Evolutionary conservation across 805 yeast genomes (phyloP).

Genomic region (Wickerhamiella lipophila): DNA sequence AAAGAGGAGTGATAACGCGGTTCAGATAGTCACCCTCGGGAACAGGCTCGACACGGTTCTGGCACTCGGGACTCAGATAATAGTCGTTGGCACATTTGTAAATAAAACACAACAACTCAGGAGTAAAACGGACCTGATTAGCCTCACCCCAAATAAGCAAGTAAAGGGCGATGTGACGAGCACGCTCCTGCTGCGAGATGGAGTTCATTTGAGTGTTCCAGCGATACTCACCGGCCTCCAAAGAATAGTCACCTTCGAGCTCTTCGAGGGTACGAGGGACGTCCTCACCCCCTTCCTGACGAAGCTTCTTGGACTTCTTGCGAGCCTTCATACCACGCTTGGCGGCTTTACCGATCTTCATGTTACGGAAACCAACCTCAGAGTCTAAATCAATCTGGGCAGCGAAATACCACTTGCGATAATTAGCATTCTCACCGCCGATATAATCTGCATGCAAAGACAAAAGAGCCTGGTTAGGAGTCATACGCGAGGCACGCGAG

Average conservation of each 20-base stretch:
- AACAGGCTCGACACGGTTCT: constrained; percentile 42
- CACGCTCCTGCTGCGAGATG: constrained; percentile 43
- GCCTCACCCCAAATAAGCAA: constrained; percentile 68
- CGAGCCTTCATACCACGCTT: constrained; percentile 36
- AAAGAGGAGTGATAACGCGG: constrained; percentile 84
- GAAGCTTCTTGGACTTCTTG: constrained; percentile 31
- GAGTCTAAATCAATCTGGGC: constrained; percentile 70
- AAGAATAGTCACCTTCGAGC: constrained; percentile 52
- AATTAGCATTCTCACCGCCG: constrained; percentile 81
- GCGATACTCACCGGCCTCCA: constrained; percentile 67
- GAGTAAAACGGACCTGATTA: constrained; percentile 77
- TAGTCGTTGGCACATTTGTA: constrained; percentile 92
- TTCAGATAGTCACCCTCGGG: constrained; percentile 69
- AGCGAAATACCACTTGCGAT: constrained; percentile 84
- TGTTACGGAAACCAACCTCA: constrained; percentile 44
- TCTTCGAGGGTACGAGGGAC: constrained; percentile 51
- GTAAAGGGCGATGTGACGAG: constrained; percentile 52
- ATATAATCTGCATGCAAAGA: constrained; percentile 82
- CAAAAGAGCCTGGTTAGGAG: constrained; percentile 55
- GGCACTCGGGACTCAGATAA: constrained; percentile 77
- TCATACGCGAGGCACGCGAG: constrained; percentile 71
- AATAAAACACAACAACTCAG: constrained; percentile 83
- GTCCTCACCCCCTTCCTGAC: constrained; percentile 39
- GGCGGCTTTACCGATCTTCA: constrained; percentile 41
- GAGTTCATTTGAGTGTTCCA: constrained; percentile 59